phyloP scores from a whole-genome alignment of 2,329 filamentous ascomycete genomes.

The Lachnellula subtilissima region DNA sequence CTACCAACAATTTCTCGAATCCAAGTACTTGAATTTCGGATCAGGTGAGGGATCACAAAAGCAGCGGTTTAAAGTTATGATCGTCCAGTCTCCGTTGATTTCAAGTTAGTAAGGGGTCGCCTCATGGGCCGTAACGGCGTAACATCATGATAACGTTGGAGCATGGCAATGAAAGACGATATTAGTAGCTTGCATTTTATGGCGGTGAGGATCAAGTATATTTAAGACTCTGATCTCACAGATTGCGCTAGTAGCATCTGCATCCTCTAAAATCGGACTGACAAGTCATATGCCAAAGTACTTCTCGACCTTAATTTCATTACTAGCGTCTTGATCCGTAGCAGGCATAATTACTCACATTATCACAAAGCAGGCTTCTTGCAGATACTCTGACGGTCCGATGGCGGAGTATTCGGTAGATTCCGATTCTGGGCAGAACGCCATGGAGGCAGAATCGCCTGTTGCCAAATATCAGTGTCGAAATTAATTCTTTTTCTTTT shows the following conservation, averaged over 20 bases:
- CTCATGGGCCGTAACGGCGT: not conserved
- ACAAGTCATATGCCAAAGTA: not conserved
- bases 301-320: not conserved
- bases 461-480: not conserved
- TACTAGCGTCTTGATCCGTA: not conserved
- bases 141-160: not conserved
- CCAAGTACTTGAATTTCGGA: constrained; percentile 4
- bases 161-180: not conserved
- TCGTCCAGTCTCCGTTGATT: constrained; percentile 3
- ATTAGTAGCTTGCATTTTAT: not conserved
- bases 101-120: not conserved
- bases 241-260: too few relatives aligned
- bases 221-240: too few relatives aligned
- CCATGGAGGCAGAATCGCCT: not conserved
- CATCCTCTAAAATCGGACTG: not conserved
- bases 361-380: not conserved
- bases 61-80: constrained; percentile 7
- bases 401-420: not conserved
- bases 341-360: not conserved
- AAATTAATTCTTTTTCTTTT: not conserved
- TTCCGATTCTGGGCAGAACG: not conserved
- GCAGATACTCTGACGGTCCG: not conserved
- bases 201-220: too few relatives aligned
- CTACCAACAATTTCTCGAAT: constrained; percentile 3
- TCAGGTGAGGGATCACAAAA: constrained; percentile 1